Evolutionary conservation across 2,329 filamentous ascomycete species (phyloP), one percentile per base, ranked within the genome.

Genomic region (Neopestalotiopsis sp.): DNA sequence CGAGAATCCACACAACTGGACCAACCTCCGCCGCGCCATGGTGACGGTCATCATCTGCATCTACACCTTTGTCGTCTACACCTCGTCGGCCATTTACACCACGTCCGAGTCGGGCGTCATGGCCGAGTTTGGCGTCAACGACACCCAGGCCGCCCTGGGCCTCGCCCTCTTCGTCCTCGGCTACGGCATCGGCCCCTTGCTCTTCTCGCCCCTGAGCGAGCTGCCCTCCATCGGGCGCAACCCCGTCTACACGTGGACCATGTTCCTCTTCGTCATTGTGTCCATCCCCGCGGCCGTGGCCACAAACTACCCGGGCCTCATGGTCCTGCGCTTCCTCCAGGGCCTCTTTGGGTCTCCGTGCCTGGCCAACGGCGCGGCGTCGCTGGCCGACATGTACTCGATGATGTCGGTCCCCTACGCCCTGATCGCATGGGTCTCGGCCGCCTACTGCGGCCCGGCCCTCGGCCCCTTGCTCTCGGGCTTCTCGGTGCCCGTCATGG

Each of bases 311-410:
- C 80, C 87, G 0, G 89, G 89, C 0, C 82, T 94, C 10, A 84
- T 92, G 73, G 88, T 91, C 2, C 81, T 90, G 2, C 85, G 90
- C 1, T 91, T 91, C 78, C 78, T 92, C 4, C 88, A 89, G 69
- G 90, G 89, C 1, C 90, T 92, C 82, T 90, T 91, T 72, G 90
- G 90, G 9, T 88, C 85, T 7, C 91, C 90, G 0, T 90, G 88
- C 76, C 79, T 93, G 7, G 90, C 90, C 0, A 91, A 86, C 0
- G 86, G 85, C 5, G 86, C 82, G 32, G 86, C 86, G 3, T 84
- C 85, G 0, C 79, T 87, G 0, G 81, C 82, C 63, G 86, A 88
- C 71, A 85, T 88, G 75, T 89, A 87, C 74, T 86, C 82, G 58
- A 76, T 89, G 20, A 81, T 87, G 72, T 82, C 86, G 20, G 77